Conservation (phyloP, 2,329 filamentous ascomycete genomes). For the Colletotrichum australisinense region DNA sequence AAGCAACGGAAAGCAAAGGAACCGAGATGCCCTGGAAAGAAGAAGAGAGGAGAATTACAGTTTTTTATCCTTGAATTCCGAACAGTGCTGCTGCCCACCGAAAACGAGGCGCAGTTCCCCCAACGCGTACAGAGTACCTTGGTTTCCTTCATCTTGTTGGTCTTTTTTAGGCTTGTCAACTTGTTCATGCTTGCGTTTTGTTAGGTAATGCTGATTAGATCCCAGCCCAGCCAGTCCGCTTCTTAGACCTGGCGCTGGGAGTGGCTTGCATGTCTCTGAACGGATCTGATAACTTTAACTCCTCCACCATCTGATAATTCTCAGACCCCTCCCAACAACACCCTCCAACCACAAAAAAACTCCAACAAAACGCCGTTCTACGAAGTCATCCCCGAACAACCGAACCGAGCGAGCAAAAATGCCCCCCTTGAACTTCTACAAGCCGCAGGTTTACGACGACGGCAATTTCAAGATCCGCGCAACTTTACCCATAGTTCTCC, state of each 20-base stretch:
- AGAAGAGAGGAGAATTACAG: neutral
- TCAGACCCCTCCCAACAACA: neutral
- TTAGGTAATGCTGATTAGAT: constrained; percentile 21
- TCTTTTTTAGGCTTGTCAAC: neutral
- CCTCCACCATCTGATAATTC: constrained; percentile 36
- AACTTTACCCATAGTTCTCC: neutral
- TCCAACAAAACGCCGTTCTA: neutral
- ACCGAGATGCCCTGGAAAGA: neutral
- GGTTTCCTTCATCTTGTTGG: neutral
- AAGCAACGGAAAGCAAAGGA: constrained; percentile 3
- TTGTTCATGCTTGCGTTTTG: neutral
- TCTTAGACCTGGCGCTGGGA: constrained; percentile 9
- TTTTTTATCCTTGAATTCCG: neutral
- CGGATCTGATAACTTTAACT: constrained; percentile 39
- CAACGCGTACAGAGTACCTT: constrained; percentile 1
- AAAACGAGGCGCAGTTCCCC: constrained; percentile 20
- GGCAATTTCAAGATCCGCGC: too few relatives aligned
- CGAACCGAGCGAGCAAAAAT: neutral
- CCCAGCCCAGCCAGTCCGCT: constrained; percentile 11
- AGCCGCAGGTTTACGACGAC: too few relatives aligned
- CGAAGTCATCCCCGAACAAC: neutral
- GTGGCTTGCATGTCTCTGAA: constrained; percentile 28
- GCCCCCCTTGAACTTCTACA: neutral
- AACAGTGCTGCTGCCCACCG: constrained; percentile 4
- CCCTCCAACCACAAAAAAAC: neutral